phyloP scores from a whole-genome alignment of 305 asterid species.

The Solanum chacoense region DNA sequence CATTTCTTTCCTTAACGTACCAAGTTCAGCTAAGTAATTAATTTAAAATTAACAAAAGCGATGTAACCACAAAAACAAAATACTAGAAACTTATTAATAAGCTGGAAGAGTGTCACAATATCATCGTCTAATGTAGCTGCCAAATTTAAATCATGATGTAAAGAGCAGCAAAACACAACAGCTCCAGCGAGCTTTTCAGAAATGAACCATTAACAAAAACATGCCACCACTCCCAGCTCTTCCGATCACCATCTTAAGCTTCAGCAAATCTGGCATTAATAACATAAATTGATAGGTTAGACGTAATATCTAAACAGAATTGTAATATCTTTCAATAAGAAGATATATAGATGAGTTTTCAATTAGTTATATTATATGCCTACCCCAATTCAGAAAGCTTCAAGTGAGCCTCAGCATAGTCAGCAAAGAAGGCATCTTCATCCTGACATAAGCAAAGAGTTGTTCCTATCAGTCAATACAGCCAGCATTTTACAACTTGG shows the following conservation, averaged over 20 bases:
- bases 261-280: slow-evolving; percentile 51
- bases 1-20: not conserved
- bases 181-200: not conserved
- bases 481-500: not conserved
- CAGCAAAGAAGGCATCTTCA: slow-evolving; percentile 85
- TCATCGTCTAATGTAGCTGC: not conserved
- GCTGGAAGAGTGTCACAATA: not conserved
- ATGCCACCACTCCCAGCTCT: slow-evolving; percentile 16
- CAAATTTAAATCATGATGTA: not conserved
- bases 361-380: not conserved
- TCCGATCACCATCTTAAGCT: slow-evolving; percentile 20
- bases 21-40: not conserved
- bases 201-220: slow-evolving; percentile 3
- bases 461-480: not conserved
- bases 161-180: not conserved
- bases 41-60: not conserved
- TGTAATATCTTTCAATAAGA: not conserved
- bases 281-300: not conserved
- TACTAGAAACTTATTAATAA: not conserved
- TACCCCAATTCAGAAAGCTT: slow-evolving; percentile 91
- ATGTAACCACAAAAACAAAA: not conserved
- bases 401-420: slow-evolving; percentile 68
- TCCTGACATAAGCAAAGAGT: slow-evolving; percentile 28
- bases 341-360: not conserved
- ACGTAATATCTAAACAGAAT: not conserved